These are phyloP conservation scores for Colletotrichum sp. DNA, from an alignment of 2,329 filamentous ascomycete species.

Conservation along the genomic window DNA sequence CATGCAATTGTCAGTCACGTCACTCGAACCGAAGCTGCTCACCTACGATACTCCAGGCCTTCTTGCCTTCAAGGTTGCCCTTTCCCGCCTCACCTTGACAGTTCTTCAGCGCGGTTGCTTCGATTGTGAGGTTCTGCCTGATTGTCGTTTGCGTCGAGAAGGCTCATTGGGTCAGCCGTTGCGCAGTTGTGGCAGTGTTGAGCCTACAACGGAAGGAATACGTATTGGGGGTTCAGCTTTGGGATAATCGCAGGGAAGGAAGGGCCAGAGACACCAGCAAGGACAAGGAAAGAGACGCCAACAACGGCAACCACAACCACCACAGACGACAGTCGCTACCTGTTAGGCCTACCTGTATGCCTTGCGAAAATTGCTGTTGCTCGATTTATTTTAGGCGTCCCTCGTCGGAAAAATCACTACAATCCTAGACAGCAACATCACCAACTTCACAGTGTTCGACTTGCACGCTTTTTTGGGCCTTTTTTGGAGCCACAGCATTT, in stretches of 20 bases:
- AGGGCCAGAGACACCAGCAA: not conserved
- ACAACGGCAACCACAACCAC: not conserved
- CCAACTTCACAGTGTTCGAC: not conserved
- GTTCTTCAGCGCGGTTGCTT: not conserved
- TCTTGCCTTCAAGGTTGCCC: not conserved
- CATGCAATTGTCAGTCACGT: not conserved
- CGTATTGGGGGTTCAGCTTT: not conserved
- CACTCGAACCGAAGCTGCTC: slow-evolving; percentile 2
- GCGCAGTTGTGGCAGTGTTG: not conserved
- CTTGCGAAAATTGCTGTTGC: not conserved
- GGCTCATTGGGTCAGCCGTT: not conserved
- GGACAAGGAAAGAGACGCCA: not conserved
- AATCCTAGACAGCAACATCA: not conserved
- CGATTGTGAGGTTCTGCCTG: not conserved
- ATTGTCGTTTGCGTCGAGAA: not conserved
- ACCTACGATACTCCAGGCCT: slow-evolving; percentile 1
- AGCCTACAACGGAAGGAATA: not conserved
- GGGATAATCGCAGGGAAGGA: not conserved
- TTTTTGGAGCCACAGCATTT: not conserved
- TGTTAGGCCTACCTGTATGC: not conserved
- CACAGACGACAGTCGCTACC: not conserved
- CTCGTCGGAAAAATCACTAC: not conserved
- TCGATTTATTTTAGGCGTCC: not conserved
- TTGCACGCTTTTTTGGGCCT: not conserved
- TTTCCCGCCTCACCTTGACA: not conserved